Evolutionary conservation across 345 rosid genomes (phyloP).

Genomic region (Gossypium herbaceum): DNA sequence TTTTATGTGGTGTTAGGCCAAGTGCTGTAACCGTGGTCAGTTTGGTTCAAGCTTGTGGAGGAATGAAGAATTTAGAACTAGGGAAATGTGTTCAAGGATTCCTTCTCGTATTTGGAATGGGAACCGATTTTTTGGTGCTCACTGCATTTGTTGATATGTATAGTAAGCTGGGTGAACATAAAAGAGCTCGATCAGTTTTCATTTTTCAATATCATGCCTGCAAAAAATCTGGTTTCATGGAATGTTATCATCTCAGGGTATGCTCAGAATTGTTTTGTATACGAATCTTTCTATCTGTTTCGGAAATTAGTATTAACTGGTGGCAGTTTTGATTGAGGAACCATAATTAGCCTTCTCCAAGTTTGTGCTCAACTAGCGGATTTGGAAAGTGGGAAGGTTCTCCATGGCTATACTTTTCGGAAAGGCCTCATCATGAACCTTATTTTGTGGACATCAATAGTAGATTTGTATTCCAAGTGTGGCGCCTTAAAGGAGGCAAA

Average conservation of each 20-base stretch:
- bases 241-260: conserved; percentile 36
- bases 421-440: conserved; percentile 21
- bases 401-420: conserved; percentile 27
- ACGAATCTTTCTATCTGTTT: conserved; percentile 31
- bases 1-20: conserved; percentile 28
- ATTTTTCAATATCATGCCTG: conserved; percentile 17
- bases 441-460: conserved; percentile 32
- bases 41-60: conserved; percentile 23
- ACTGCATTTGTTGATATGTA: conserved; percentile 35
- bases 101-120: conserved; percentile 25
- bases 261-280: conserved; percentile 30
- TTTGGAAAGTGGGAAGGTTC: conserved; percentile 32
- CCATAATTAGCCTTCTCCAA: conserved; percentile 36
- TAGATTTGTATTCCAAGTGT: conserved; percentile 39
- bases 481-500: conserved; percentile 30
- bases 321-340: conserved; percentile 26
- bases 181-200: conserved; percentile 24
- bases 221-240: conserved; percentile 28
- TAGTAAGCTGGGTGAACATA: conserved; percentile 27
- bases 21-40: conserved; percentile 32
- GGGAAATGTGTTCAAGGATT: conserved; percentile 33
- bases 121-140: conserved; percentile 26
- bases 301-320: conserved; percentile 23
- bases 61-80: too few relatives aligned
- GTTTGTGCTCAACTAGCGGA: conserved; percentile 34